Evolutionary conservation across 2,329 filamentous ascomycete genomes (phyloP), one percentile per base, ranked within the genome.

Genomic region (Alternaria gansuensis): DNA sequence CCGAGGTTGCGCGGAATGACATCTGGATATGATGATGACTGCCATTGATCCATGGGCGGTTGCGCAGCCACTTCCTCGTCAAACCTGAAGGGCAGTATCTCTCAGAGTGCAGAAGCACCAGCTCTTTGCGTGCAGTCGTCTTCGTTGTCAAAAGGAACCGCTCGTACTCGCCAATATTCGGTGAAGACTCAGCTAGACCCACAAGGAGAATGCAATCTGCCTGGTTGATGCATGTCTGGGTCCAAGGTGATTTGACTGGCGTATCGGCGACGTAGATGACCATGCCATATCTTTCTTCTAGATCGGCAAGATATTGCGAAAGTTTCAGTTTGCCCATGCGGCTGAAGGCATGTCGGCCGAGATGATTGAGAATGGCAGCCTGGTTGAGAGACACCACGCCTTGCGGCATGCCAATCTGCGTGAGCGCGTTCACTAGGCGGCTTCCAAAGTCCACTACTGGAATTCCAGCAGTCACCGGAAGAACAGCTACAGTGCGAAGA

Each of bases 11-110:
- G 37, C 90, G 87, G 76, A 95, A 94, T 0, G 90, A 85, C 95
- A 99, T 98, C 71, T 99, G 95, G 11, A 99, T 91, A 68, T 99
- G 95, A 73, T 96, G 95, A 75, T 99, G 96, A 5, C 94, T 94
- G 14, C 95, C 95, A 66, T 98, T 99, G 77, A 99, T 95, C 95
- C 95, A 99, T 62, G 96, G 88, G 1, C 95, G 89, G 71, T 97
- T 97, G 62, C 78, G 73, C 13, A 99, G 80, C 95, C 95, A 99
- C 31, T 90, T 87, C 51, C 95, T 84, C 0, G 95, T 97, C 34
- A 97, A 77, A 0, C 95, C 95, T 4, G 93, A 89, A 0, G 86
- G 84, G 41, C 92, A 96, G 76, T 93, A 98, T 49, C 93, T 86
- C 70, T 99, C 95, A 0, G 90, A 83, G 75, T 99, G 96, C 3